These are phyloP conservation scores for Dichomitus squalens DNA, from an alignment of 1,284 basidiomycete genomes.

Conservation along the genomic window DNA sequence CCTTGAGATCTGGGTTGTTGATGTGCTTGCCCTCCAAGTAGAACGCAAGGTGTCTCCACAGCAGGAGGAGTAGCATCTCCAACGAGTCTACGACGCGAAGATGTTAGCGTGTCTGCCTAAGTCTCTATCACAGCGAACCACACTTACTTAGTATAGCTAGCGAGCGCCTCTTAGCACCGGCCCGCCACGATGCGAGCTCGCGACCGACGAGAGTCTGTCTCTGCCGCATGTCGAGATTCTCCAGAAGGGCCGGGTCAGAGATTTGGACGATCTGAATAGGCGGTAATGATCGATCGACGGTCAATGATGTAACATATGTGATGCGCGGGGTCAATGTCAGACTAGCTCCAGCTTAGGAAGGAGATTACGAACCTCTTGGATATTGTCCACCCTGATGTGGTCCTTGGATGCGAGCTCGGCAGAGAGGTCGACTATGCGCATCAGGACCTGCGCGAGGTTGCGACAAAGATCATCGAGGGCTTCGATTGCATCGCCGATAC, in stretches of 20 bases:
- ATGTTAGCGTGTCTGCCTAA: too few species aligned
- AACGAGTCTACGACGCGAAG: slow-evolving; percentile 54
- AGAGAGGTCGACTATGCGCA: slow-evolving; percentile 68
- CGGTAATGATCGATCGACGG: neutral
- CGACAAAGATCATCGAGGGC: slow-evolving; percentile 65
- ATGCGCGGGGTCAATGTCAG: neutral
- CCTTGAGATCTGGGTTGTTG: slow-evolving; percentile 40
- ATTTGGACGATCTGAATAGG: slow-evolving; percentile 53
- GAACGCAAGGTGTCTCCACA: slow-evolving; percentile 83
- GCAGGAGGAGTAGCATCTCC: slow-evolving; percentile 83
- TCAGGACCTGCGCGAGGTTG: slow-evolving; percentile 62
- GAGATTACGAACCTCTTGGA: slow-evolving; percentile 57
- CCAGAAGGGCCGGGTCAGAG: slow-evolving; percentile 55
- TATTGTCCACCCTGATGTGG: slow-evolving; percentile 69
- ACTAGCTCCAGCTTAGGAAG: neutral
- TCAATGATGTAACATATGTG: neutral
- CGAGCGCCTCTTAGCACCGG: slow-evolving; percentile 47
- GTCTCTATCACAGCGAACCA: neutral
- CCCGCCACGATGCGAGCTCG: slow-evolving; percentile 55
- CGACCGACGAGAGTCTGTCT: slow-evolving; percentile 64
- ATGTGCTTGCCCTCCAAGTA: slow-evolving; percentile 49
- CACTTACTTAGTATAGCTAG: slow-evolving; percentile 56
- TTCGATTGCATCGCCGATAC: slow-evolving; percentile 74
- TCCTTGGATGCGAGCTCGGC: slow-evolving; percentile 74
- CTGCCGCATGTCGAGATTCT: slow-evolving; percentile 69